These are phyloP conservation scores for Hymenoscyphus linearis DNA, from an alignment of 2,329 filamentous ascomycete genomes.

Conservation along the genomic window DNA sequence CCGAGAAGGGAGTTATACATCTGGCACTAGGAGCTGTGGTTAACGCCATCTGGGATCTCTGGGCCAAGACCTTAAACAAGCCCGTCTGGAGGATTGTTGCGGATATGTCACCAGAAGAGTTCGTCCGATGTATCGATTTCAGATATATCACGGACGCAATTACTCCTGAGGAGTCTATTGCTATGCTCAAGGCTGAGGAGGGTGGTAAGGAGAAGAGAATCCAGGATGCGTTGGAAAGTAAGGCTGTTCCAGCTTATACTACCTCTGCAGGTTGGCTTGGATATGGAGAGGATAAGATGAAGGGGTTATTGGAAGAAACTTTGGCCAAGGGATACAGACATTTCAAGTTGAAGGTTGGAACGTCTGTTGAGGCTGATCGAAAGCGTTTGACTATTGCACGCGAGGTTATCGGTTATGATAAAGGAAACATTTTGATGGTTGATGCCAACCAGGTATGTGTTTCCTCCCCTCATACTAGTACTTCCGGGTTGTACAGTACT, in stretches of 20 bases:
- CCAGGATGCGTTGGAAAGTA: conserved; percentile 64
- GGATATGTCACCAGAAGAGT: conserved; percentile 84
- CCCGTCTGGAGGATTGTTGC: conserved; percentile 87
- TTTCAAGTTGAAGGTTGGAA: conserved; percentile 90
- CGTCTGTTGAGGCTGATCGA: conserved; percentile 65
- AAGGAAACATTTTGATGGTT: conserved; percentile 72
- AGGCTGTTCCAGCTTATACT: conserved; percentile 84
- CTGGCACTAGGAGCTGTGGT: conserved; percentile 84
- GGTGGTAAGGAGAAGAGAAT: conserved; percentile 65
- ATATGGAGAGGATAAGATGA: conserved; percentile 85
- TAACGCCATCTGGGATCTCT: conserved; percentile 93
- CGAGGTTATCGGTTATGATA: conserved; percentile 75
- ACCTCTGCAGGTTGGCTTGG: conserved; percentile 90
- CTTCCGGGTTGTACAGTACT: neutral
- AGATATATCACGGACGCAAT: conserved; percentile 92
- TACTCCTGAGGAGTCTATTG: conserved; percentile 76
- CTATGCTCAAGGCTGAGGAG: conserved; percentile 61
- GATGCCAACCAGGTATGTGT: conserved; percentile 74
- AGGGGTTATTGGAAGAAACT: conserved; percentile 65
- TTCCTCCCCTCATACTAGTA: neutral
- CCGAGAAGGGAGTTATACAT: conserved; percentile 91
- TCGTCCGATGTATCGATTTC: conserved; percentile 87
- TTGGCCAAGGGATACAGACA: conserved; percentile 71
- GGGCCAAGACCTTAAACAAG: conserved; percentile 80
- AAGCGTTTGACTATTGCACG: conserved; percentile 67